Evolutionary conservation across 805 yeast genomes (phyloP).

Genomic region (Ogataea trehaloabstinens): DNA sequence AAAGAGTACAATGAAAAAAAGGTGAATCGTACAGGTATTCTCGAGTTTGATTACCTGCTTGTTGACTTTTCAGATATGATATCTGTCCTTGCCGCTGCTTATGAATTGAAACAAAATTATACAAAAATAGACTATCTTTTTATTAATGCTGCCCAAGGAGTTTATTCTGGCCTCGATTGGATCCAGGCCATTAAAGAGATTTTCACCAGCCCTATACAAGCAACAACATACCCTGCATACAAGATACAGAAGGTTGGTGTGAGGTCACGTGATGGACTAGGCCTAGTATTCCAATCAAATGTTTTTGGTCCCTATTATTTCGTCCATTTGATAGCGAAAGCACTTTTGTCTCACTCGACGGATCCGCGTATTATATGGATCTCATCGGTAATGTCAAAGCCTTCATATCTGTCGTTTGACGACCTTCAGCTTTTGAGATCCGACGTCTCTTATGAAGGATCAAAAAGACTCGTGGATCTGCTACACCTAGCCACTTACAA

Average conservation of each 20-base stretch:
- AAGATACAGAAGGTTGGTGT: constrained; percentile 81
- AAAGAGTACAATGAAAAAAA: constrained; percentile 38
- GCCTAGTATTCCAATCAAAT: constrained; percentile 89
- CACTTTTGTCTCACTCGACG: constrained; percentile 41
- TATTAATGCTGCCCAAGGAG: constrained; percentile 89
- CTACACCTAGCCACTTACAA: constrained; percentile 71
- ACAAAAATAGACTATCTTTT: constrained; percentile 71
- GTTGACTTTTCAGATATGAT: constrained; percentile 93
- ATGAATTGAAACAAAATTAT: constrained; percentile 67
- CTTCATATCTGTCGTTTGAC: constrained; percentile 66
- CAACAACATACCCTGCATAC: constrained; percentile 86
- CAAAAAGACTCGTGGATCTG: constrained; percentile 82
- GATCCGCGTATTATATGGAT: constrained; percentile 78
- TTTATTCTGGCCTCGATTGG: constrained; percentile 87
- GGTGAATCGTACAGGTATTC: constrained; percentile 46
- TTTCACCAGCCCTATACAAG: constrained; percentile 62
- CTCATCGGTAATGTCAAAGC: constrained; percentile 76
- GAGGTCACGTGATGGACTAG: constrained; percentile 73
- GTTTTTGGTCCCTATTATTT: constrained; percentile 95
- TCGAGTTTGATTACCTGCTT: constrained; percentile 84
- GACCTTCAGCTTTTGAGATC: constrained; percentile 72
- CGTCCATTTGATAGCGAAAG: constrained; percentile 59
- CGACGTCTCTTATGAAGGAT: constrained; percentile 81
- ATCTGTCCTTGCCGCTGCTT: constrained; percentile 70
- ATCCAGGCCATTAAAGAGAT: constrained; percentile 69